Evolutionary conservation across 2,329 filamentous ascomycete species (phyloP).

Genomic region (Penicillium oxalicum): DNA sequence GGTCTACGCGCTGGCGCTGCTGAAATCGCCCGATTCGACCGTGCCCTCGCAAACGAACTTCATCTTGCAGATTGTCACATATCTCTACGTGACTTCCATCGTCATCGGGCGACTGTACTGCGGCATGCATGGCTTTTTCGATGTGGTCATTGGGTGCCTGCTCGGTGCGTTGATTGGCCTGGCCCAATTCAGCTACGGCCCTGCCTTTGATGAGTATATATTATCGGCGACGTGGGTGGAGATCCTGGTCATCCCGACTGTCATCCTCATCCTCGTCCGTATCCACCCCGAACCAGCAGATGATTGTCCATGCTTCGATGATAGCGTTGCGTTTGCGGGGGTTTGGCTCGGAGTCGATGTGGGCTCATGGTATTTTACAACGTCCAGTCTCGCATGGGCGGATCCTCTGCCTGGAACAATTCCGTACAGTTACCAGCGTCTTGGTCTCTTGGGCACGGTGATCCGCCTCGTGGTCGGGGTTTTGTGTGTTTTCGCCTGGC

Average conservation of each 20-base stretch:
- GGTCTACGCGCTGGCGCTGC: slow-evolving; percentile 68
- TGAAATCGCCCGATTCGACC: slow-evolving; percentile 60
- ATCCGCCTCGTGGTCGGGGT: slow-evolving; percentile 73
- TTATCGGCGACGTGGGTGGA: slow-evolving; percentile 59
- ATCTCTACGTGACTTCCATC: slow-evolving; percentile 84
- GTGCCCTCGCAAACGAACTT: slow-evolving; percentile 55
- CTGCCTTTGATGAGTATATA: slow-evolving; percentile 64
- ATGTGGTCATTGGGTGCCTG: slow-evolving; percentile 73
- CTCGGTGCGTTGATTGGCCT: slow-evolving; percentile 63
- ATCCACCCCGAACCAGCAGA: slow-evolving; percentile 94
- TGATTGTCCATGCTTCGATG: slow-evolving; percentile 94
- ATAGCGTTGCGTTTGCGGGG: slow-evolving; percentile 87
- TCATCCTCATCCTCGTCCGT: slow-evolving; percentile 70
- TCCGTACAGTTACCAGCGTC: slow-evolving; percentile 58
- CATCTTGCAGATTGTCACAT: slow-evolving; percentile 62
- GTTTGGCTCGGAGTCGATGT: slow-evolving; percentile 80
- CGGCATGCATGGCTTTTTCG: slow-evolving; percentile 96
- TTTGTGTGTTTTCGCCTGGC: slow-evolving; percentile 78
- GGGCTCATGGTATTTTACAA: slow-evolving; percentile 75
- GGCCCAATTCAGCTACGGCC: slow-evolving; percentile 51
- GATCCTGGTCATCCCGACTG: slow-evolving; percentile 56
- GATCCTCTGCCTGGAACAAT: slow-evolving; percentile 54
- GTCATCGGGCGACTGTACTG: slow-evolving; percentile 89
- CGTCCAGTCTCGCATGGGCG: slow-evolving; percentile 49
- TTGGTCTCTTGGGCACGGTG: slow-evolving; percentile 61